Evolutionary conservation across 805 yeast species (phyloP).

Genomic region (Monosporozyma yasuniensis): DNA sequence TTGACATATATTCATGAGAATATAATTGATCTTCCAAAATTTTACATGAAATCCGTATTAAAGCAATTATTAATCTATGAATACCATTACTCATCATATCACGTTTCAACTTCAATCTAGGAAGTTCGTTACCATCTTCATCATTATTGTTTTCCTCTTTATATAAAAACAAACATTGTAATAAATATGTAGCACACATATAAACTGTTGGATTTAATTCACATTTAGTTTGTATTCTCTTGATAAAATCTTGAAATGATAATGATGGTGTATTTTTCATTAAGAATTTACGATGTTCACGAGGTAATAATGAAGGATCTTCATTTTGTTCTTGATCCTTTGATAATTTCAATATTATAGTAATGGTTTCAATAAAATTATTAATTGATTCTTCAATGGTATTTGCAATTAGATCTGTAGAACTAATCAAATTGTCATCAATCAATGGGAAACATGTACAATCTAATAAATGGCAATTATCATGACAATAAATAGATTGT

Average conservation of each 20-base stretch:
- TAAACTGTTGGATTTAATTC: slow-evolving; percentile 21
- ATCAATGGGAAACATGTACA: neutral
- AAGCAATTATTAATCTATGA: slow-evolving; percentile 38
- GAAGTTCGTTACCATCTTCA: neutral
- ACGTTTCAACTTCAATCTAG: slow-evolving; percentile 12
- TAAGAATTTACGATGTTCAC: slow-evolving; percentile 8
- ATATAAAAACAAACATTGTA: slow-evolving; percentile 16
- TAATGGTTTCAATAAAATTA: slow-evolving; percentile 3
- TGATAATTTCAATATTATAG: slow-evolving; percentile 1
- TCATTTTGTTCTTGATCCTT: neutral
- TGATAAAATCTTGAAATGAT: slow-evolving; percentile 16
- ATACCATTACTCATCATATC: slow-evolving; percentile 31
- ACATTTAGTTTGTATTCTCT: slow-evolving; percentile 26
- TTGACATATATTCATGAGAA: slow-evolving; percentile 38
- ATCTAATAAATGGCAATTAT: neutral
- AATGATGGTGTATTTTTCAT: slow-evolving; percentile 28
- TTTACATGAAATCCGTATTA: slow-evolving; percentile 39
- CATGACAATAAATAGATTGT: neutral
- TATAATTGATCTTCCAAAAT: slow-evolving; percentile 40
- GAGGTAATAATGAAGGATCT: slow-evolving; percentile 1
- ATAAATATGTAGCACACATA: slow-evolving; percentile 19
- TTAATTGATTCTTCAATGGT: slow-evolving; percentile 3
- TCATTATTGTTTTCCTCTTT: slow-evolving; percentile 6
- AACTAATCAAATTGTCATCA: neutral
- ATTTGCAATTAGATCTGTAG: neutral